Conservation (phyloP, 768 basidiomycete genomes). For the Lepiota brunneoincarnata region DNA sequence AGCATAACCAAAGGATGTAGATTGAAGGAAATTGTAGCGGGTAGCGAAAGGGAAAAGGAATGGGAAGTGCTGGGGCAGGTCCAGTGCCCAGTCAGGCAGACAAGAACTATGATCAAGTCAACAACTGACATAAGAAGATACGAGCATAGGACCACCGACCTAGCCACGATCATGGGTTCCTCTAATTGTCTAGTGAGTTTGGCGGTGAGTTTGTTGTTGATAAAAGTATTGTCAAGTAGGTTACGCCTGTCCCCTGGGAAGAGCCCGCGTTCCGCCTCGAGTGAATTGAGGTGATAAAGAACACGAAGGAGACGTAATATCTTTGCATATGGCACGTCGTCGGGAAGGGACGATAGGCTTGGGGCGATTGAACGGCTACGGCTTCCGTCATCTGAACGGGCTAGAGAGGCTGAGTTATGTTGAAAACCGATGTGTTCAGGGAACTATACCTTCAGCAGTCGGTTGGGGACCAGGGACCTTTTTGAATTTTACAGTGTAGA, state of each 20-base stretch:
- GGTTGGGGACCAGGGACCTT: conserved; percentile 85
- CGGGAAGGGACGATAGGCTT: conserved; percentile 74
- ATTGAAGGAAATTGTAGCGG: conserved; percentile 95
- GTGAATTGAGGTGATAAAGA: conserved; percentile 75
- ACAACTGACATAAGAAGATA: conserved; percentile 7
- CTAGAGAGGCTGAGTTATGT: conserved; percentile 17
- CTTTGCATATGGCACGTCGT: conserved; percentile 83
- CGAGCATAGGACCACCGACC: conserved; percentile 43
- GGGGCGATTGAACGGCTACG: conserved; percentile 57
- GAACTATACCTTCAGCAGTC: conserved; percentile 53
- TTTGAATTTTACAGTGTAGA: conserved; percentile 91
- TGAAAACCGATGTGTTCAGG: not conserved
- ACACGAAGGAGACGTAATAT: conserved; percentile 89
- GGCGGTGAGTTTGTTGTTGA: conserved; percentile 97
- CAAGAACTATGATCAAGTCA: conserved; percentile 61
- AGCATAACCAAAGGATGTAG: conserved; percentile 96
- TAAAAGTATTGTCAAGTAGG: conserved; percentile 80
- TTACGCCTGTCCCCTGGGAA: conserved; percentile 51
- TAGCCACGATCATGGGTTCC: conserved; percentile 98
- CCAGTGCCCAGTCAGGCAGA: conserved; percentile 95
- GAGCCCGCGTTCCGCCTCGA: conserved; percentile 61
- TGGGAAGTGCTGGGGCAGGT: conserved; percentile 94
- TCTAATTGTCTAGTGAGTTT: conserved; percentile 97
- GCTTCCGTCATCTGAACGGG: conserved; percentile 41
- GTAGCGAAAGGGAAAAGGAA: conserved; percentile 99